These are phyloP conservation scores for Sclerotinia spermophila DNA, from an alignment of 2,329 filamentous ascomycete species.

Conservation along the genomic window DNA sequence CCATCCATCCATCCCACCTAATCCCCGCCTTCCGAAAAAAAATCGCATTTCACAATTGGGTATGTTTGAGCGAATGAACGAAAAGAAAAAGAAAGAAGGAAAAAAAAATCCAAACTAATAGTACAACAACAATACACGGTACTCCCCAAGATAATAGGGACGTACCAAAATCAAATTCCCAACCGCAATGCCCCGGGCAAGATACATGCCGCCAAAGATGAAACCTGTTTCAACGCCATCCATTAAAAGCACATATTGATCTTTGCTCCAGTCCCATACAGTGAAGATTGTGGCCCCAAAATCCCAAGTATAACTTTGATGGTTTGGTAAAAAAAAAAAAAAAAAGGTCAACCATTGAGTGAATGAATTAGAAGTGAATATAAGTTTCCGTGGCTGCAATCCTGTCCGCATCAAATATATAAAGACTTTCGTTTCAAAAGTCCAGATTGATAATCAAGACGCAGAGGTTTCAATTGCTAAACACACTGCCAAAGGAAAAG, in stretches of 20 bases:
- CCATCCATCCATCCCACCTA: neutral
- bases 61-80: constrained; percentile 9
- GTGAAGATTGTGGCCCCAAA: neutral
- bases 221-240: constrained; percentile 16
- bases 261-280: constrained; percentile 10
- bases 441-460: constrained; percentile 1
- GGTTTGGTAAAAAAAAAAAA: neutral
- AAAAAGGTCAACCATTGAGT: neutral
- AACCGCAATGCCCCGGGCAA: constrained; percentile 3
- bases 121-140: constrained; percentile 12
- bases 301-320: neutral
- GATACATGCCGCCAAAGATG: neutral
- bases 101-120: constrained; percentile 10
- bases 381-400: neutral
- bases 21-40: neutral
- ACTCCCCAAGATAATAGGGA: neutral
- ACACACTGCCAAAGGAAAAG: neutral
- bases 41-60: constrained; percentile 5
- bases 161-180: neutral
- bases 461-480: neutral
- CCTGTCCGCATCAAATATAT: neutral
- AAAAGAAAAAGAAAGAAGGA: neutral
- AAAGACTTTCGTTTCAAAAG: neutral
- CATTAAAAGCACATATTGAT: constrained; percentile 6
- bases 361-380: constrained; percentile 10